Evolutionary conservation across 2,329 filamentous ascomycete species (phyloP), one percentile per base, ranked within the genome.

Genomic region (Leptodontidium sp.): DNA sequence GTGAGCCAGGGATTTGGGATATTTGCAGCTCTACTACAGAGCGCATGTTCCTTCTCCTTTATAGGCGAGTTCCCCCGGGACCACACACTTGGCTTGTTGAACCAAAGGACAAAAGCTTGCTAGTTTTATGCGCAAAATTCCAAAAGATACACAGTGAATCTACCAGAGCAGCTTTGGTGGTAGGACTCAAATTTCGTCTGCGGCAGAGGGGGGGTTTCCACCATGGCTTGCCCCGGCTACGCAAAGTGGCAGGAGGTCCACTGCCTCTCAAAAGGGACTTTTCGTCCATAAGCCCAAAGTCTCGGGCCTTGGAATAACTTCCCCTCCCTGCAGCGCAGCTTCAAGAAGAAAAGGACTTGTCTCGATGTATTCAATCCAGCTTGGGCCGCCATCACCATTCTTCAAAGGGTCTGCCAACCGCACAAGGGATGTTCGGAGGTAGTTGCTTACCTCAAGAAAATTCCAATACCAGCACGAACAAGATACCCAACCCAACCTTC

Each of bases 391-490:
- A 64, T 52, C 35, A 24, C 21, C 24, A 58, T 17, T 58, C 43
- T 59, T 38, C 24, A 17, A 47, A 57, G 58, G 68, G 68, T 72
- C 75, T 74, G 74, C 75, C 73, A 75, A 66, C 66, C 63, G 62
- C 38, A 43, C 61, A 24, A 43, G 55, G 53, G 61, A 55, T 66
- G 49, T 64, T 63, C 29, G 65, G 65, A 62, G 47, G 65, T 64
- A 17, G 6, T 53, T 47, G 72, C 76, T 76, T 72, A 77, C 76
- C 76, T 77, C 70, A 63, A 63, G 66, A 66, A 67, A 70, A 69
- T 71, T 68, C 61, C 68, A 73, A 65, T 67, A 72, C 69, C 70
- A 69, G 68, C 67, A 71, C 69, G 65, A 70, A 70, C 64, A 73
- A 72, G 70, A 75, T 76, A 70, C 72, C 71, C 70, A 71, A 66